Evolutionary conservation across 495 filamentous ascomycete genomes (phyloP).

Genomic region (Aspergillus biplanus): DNA sequence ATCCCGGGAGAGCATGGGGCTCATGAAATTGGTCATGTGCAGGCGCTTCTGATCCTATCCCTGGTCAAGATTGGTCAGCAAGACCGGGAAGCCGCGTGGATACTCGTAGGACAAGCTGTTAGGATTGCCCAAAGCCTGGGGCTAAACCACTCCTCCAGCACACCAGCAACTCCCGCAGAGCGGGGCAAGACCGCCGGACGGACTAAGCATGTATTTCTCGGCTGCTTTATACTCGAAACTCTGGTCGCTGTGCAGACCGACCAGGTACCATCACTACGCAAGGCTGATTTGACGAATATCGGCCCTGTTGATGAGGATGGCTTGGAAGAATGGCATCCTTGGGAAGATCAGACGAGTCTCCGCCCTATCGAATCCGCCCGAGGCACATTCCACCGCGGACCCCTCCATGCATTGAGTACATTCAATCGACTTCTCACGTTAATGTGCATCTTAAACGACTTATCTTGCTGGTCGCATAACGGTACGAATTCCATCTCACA

Average conservation of each 20-base stretch:
- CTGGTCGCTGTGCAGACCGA: conserved; percentile 57
- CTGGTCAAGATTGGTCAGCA: conserved; percentile 61
- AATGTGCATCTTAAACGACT: conserved; percentile 47
- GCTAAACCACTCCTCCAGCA: conserved; percentile 31
- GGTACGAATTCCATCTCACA: conserved; percentile 32
- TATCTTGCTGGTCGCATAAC: conserved; percentile 37
- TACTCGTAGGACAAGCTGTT: conserved; percentile 64
- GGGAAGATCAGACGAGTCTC: conserved; percentile 52
- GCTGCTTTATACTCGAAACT: conserved; percentile 68
- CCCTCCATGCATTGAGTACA: conserved; percentile 60
- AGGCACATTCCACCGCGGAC: conserved; percentile 48
- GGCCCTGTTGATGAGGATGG: conserved; percentile 61
- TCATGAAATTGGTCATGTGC: conserved; percentile 62
- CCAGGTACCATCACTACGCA: conserved; percentile 54
- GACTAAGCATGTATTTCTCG: conserved; percentile 57
- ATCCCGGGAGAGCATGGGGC: conserved; percentile 58
- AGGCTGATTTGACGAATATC: conserved; percentile 48
- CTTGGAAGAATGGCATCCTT: conserved; percentile 73
- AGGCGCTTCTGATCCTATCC: conserved; percentile 63
- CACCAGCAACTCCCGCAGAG: conserved; percentile 19
- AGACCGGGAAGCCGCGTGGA: conserved; percentile 57
- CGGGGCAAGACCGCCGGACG: conserved; percentile 33
- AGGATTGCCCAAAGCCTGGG: conserved; percentile 56
- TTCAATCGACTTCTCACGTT: conserved; percentile 60
- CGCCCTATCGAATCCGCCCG: conserved; percentile 38